phyloP scores from a whole-genome alignment of 1,284 basidiomycete species.

The Volvariella surrecta region DNA sequence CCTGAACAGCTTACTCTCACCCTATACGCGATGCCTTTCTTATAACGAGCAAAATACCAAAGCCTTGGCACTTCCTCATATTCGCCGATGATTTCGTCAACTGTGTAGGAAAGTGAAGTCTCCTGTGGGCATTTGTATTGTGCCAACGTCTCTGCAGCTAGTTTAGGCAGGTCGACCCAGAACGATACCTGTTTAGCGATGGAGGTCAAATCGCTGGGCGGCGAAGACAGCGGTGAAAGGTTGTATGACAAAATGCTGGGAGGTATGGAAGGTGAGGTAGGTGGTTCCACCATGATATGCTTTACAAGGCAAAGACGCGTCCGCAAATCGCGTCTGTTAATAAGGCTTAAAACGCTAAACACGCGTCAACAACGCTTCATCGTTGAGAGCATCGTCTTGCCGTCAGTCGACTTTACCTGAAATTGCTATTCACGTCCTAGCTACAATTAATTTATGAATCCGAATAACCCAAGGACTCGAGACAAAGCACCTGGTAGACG shows the following conservation, averaged over 20 bases:
- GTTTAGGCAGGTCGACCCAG: constrained; percentile 21
- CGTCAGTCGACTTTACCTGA: too few relatives aligned
- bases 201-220: not conserved
- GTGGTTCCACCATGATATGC: too few relatives aligned
- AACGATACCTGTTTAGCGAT: constrained; percentile 11
- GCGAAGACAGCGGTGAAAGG: constrained; percentile 1
- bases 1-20: constrained; percentile 25
- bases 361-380: too few relatives aligned
- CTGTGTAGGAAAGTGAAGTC: constrained; percentile 23
- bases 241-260: too few relatives aligned
- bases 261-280: too few relatives aligned
- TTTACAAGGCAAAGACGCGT: too few relatives aligned
- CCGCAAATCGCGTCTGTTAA: too few relatives aligned
- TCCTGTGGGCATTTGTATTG: constrained; percentile 31
- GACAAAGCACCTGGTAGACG: constrained; percentile 56
- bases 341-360: too few relatives aligned
- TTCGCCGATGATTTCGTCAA: constrained; percentile 54
- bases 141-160: constrained; percentile 28
- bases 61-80: constrained; percentile 26
- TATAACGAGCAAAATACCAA: constrained; percentile 54
- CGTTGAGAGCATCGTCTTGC: too few relatives aligned
- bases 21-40: constrained; percentile 50
- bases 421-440: too few relatives aligned
- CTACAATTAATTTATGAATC: too few relatives aligned
- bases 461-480: constrained; percentile 38